Conservation (phyloP, 306 rosid genomes). For the Pachyrhizus erosus region DNA sequence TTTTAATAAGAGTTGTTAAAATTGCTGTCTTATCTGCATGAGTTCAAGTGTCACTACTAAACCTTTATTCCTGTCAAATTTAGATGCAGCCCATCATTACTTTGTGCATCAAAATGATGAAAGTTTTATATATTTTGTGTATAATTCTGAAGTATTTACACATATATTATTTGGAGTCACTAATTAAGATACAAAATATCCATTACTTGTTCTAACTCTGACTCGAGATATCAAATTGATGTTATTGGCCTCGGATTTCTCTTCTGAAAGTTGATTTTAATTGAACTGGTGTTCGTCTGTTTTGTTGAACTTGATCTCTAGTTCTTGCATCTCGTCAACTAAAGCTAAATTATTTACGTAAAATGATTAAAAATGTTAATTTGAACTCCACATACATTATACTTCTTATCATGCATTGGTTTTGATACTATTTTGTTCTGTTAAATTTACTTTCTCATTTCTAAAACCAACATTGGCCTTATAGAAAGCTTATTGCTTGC, state of each 20-base stretch:
- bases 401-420: neutral
- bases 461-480: neutral
- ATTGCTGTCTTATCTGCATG: neutral
- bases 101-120: neutral
- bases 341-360: neutral
- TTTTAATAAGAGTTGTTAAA: neutral
- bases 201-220: neutral
- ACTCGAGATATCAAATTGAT: neutral
- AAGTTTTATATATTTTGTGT: neutral
- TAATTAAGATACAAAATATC: neutral
- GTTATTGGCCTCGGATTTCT: neutral
- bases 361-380: neutral
- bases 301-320: neutral
- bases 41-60: neutral
- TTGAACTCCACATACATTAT: neutral
- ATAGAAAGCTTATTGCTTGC: neutral
- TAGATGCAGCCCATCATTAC: neutral
- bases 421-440: constrained; percentile 17
- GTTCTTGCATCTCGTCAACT: neutral
- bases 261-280: neutral
- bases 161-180: neutral
- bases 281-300: neutral
- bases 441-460: neutral
- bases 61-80: neutral
- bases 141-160: neutral